Evolutionary conservation across 345 rosid genomes (phyloP).

Genomic region (Cochlearia excelsa): DNA sequence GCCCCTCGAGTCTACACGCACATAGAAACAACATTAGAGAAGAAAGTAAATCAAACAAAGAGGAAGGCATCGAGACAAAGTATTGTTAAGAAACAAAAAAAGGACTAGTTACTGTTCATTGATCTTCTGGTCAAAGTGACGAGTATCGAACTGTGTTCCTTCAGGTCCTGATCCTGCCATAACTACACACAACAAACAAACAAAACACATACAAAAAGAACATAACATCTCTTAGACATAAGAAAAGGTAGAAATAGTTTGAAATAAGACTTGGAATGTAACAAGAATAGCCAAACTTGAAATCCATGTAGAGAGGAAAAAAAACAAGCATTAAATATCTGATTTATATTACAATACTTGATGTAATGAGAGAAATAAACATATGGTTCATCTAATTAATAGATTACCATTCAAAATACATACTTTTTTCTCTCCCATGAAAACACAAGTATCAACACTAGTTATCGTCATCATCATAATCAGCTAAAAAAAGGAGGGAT

Average conservation of each 20-base stretch:
- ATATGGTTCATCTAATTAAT: slow-evolving; percentile 28
- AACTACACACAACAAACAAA: slow-evolving; percentile 16
- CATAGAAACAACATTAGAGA: neutral
- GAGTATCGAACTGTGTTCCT: slow-evolving; percentile 45
- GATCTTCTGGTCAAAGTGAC: slow-evolving; percentile 41
- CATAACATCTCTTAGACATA: neutral
- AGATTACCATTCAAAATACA: slow-evolving; percentile 25
- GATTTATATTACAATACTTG: neutral
- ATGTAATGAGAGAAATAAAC: slow-evolving; percentile 23
- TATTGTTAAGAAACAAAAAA: neutral
- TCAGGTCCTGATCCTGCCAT: slow-evolving; percentile 46
- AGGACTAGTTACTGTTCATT: slow-evolving; percentile 40
- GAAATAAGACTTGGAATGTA: no score
- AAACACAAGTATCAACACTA: no score
- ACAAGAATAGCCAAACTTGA: slow-evolving; percentile 25
- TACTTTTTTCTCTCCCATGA: no score
- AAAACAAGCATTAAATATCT: slow-evolving; percentile 37
- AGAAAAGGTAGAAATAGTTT: no score
- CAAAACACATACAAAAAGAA: neutral
- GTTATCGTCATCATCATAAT: no score
- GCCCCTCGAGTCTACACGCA: slow-evolving; percentile 39
- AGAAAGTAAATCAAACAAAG: neutral
- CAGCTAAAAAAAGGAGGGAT: no score
- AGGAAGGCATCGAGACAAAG: neutral
- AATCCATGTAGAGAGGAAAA: slow-evolving; percentile 25